A percentile compares a stretch with the other conserved stretches of the same genome.
Evolutionary conservation across 1,139 yeast species (phyloP).

Genomic region (Scheffersomyces quercinus): DNA sequence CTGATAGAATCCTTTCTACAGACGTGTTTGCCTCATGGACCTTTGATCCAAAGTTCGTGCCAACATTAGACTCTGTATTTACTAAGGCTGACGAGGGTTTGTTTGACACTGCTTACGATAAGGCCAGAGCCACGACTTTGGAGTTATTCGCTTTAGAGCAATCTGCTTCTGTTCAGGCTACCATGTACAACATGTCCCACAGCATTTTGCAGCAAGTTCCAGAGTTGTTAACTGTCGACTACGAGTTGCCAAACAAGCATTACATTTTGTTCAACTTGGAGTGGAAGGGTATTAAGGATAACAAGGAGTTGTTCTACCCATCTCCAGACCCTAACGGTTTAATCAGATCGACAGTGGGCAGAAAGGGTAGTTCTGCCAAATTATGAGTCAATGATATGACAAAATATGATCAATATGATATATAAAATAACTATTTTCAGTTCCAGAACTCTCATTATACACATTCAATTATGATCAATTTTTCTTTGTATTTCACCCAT

Average conservation of each 20-base stretch:
- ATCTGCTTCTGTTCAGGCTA: constrained; percentile 91
- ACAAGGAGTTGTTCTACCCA: constrained; percentile 84
- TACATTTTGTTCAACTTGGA: constrained; percentile 75
- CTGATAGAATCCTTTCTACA: constrained; percentile 83
- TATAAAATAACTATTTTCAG: no score
- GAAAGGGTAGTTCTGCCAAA: constrained; percentile 43
- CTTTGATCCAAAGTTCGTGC: constrained; percentile 52
- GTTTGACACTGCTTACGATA: constrained; percentile 60
- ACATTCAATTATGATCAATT: no score
- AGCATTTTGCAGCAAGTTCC: constrained; percentile 63
- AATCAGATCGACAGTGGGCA: constrained; percentile 81
- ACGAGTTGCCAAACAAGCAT: constrained; percentile 86
- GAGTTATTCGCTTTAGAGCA: constrained; percentile 80
- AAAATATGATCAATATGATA: not conserved
- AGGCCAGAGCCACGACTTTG: constrained; percentile 69
- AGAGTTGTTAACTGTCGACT: constrained; percentile 62
- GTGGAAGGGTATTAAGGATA: constrained; percentile 83
- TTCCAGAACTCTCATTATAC: no score
- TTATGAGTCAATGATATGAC: constrained; percentile 25
- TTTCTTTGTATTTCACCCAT: no score
- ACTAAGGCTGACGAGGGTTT: constrained; percentile 58
- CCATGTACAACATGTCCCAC: constrained; percentile 89
- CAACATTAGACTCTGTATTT: constrained; percentile 51
- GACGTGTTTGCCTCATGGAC: constrained; percentile 80
- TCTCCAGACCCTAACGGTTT: constrained; percentile 91